Base-by-base conservation (phyloP, 257 asterid species). In the Paraleonurus japonicus region DNA sequence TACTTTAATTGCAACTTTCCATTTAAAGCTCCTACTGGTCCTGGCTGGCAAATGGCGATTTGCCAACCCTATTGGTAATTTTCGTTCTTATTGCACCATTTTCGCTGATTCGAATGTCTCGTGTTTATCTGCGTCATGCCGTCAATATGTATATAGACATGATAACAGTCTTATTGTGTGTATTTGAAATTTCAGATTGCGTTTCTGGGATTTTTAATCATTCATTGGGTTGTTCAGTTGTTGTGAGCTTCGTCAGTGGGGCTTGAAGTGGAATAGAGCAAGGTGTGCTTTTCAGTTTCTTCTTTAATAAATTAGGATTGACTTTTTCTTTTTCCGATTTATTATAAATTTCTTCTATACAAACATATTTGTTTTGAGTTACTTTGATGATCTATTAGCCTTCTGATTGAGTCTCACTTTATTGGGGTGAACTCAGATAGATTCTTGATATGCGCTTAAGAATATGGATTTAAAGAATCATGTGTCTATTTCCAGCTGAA, bases 141-240 rank as follows among this genome's bases (percentile, higher is more conserved):
- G n/a, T n/a, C n/a, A n/a, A 47, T 53, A 3, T 32, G 7, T 5
- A 33, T 0, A 33, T 1, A 33, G 59, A 17, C 32, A 19, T 55
- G 65, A 10, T 73, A 23, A 33, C 64, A 23, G 7, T 61, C 30
- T 50, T 59, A 61, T 47, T 37, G 32, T 37, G 45, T 27, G 61
- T 26, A 7, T 74, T 66, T 62, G 50, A 8, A 19, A 65, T 74
- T 73, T 45, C 73, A 74, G 68, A 65, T 74, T 66, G 43, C 51
- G 17, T 41, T 58, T 64, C 30, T 32, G 35, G 63, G 43, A 13
- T 27, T 19, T 67, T 1, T 24, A 30, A 9, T 3, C 43, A 28
- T 30, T 61, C 1, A 7, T 37, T 66, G 55, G 61, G 15, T 20
- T 41, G 64, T 45, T 43, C 69, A 6, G 17, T 30, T 16, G 67